phyloP scores from a whole-genome alignment of 2,329 filamentous ascomycete genomes.

The Fulvia fulva region DNA sequence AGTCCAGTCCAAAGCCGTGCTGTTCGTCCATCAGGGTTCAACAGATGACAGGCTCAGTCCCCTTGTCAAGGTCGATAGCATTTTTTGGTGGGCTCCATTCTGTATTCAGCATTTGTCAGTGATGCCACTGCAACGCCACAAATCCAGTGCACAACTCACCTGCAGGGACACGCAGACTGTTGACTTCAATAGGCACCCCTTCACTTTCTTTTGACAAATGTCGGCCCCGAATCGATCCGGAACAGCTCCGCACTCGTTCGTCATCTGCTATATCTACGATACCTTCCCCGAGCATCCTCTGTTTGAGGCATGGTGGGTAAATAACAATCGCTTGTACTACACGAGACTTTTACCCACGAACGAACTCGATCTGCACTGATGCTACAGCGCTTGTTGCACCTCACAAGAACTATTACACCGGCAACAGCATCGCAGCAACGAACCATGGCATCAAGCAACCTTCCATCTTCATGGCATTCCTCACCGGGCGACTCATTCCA shows the following conservation, averaged over 20 bases:
- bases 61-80: no score
- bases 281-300: background rate
- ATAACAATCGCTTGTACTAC: background rate
- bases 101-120: no score
- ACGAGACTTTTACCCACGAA: background rate
- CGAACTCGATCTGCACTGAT: background rate
- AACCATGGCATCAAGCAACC: conserved; percentile 5
- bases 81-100: no score
- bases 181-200: no score
- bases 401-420: conserved; percentile 3
- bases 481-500: conserved; percentile 48
- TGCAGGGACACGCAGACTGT: no score
- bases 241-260: background rate
- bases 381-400: conserved; percentile 4
- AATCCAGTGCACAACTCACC: no score
- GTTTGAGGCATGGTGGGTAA: background rate
- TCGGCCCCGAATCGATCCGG: no score
- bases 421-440: background rate
- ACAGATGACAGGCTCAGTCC: no score
- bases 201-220: no score
- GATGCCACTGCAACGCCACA: no score
- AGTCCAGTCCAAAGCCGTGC: no score
- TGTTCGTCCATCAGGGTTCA: no score
- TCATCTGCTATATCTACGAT: background rate
- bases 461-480: conserved; percentile 28